These are phyloP conservation scores for Zelopaecilomyces penicillatus DNA, from an alignment of 2,329 filamentous ascomycete species.

Conservation along the genomic window DNA sequence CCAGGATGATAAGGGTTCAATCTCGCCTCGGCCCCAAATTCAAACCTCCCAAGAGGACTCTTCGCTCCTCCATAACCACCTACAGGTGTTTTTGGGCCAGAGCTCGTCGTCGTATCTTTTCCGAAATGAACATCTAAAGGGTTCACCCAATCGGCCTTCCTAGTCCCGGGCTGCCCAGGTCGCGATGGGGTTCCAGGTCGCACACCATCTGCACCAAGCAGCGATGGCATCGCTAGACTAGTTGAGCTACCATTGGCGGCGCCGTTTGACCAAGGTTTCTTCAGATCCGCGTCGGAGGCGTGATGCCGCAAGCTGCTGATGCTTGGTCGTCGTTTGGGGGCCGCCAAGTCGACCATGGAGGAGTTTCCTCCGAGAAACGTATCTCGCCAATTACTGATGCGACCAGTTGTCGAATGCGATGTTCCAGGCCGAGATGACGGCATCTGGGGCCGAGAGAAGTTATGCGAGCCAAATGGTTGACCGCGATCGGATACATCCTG, in stretches of 20 bases:
- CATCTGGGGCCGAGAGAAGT: slow-evolving; percentile 27
- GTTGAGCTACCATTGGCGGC: slow-evolving; percentile 28
- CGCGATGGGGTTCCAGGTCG: slow-evolving; percentile 18
- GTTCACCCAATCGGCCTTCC: slow-evolving; percentile 34
- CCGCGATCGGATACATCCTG: slow-evolving; percentile 25
- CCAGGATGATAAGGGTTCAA: background rate
- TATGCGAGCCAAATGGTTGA: slow-evolving; percentile 27
- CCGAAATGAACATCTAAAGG: slow-evolving; percentile 40
- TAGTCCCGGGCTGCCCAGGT: slow-evolving; percentile 20
- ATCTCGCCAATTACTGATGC: slow-evolving; percentile 20
- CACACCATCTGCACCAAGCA: slow-evolving; percentile 21
- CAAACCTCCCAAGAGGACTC: slow-evolving; percentile 33
- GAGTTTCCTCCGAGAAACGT: slow-evolving; percentile 30
- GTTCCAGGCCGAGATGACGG: slow-evolving; percentile 31
- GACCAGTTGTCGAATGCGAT: slow-evolving; percentile 19
- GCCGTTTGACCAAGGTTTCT: slow-evolving; percentile 16
- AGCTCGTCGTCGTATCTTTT: slow-evolving; percentile 16
- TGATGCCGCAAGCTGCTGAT: slow-evolving; percentile 22
- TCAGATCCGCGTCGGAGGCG: slow-evolving; percentile 32
- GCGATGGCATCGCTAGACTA: slow-evolving; percentile 25
- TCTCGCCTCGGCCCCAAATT: slow-evolving; percentile 23
- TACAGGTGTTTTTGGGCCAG: slow-evolving; percentile 13
- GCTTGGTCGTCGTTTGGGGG: slow-evolving; percentile 21
- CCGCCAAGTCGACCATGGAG: slow-evolving; percentile 38
- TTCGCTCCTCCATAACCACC: slow-evolving; percentile 15